Percentiles rank a stretch among this genome's conserved stretches.
These are phyloP conservation scores for Hericium alpestre DNA, from an alignment of 768 basidiomycete genomes.

Conservation along the genomic window DNA sequence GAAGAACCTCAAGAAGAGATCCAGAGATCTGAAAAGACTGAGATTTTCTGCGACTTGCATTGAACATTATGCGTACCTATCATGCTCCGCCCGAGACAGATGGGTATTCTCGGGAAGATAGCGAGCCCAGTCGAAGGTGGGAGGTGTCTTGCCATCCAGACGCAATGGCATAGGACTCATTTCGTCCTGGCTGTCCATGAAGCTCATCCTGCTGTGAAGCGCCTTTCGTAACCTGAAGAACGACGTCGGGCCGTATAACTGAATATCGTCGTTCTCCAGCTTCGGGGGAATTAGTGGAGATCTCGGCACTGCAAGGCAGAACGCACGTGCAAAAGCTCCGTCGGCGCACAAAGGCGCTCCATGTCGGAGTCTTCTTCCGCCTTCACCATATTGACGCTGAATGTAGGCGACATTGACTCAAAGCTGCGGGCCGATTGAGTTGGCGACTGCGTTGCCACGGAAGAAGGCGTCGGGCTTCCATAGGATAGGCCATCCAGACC, in stretches of 20 bases:
- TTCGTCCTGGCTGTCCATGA: background rate
- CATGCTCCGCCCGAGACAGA: slow-evolving; percentile 20
- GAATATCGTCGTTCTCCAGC: background rate
- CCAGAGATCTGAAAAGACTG: slow-evolving; percentile 20
- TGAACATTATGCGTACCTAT: slow-evolving; percentile 9
- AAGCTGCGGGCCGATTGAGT: background rate
- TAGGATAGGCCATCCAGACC: slow-evolving; percentile 2
- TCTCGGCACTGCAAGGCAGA: background rate
- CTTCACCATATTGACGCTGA: background rate
- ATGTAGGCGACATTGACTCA: background rate
- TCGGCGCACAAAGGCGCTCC: slow-evolving; percentile 4
- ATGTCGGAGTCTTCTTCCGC: slow-evolving; percentile 2
- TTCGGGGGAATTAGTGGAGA: background rate
- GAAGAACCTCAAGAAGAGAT: slow-evolving; percentile 28
- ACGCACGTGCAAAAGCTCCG: slow-evolving; percentile 4
- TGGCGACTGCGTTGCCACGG: background rate
- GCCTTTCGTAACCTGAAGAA: background rate
- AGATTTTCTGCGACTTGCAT: background rate
- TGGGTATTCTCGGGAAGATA: slow-evolving; percentile 21
- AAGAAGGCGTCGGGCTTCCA: background rate
- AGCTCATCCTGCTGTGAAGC: background rate
- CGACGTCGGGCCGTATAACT: slow-evolving; percentile 9
- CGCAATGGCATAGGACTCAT: background rate
- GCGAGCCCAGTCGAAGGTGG: slow-evolving; percentile 19
- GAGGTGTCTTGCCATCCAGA: background rate